Percentiles rank a stretch among this genome's conserved stretches.
Conservation (phyloP, 2,329 filamentous ascomycete species). For the Amesomyces nigricolor region DNA sequence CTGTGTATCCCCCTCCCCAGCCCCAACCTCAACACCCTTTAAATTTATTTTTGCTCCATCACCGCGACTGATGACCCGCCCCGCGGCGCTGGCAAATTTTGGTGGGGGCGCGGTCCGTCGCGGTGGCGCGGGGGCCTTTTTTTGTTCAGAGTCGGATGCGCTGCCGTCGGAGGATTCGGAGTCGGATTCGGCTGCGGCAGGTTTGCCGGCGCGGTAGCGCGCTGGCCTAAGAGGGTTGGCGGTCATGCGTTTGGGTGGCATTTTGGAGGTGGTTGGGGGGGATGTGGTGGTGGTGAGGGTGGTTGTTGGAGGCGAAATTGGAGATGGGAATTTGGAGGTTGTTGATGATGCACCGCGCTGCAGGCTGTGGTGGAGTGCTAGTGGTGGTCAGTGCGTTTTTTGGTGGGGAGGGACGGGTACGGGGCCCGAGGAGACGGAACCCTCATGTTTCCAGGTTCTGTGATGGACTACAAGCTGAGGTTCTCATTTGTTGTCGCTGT, state of each 20-base stretch:
- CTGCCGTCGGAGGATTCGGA: constrained; percentile 25
- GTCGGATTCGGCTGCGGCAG: constrained; percentile 46
- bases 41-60: constrained; percentile 46
- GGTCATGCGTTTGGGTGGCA: constrained; percentile 83
- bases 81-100: constrained; percentile 44
- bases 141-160: constrained; percentile 24
- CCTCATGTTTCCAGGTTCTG: too few relatives aligned
- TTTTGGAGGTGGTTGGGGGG: constrained; percentile 26
- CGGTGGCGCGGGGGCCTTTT: constrained; percentile 15
- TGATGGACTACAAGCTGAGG: too few relatives aligned
- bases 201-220: constrained; percentile 82
- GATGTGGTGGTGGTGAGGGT: background rate
- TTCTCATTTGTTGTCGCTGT: too few relatives aligned
- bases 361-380: too few relatives aligned
- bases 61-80: constrained; percentile 48
- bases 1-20: constrained; percentile 22
- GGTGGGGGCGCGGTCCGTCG: constrained; percentile 48
- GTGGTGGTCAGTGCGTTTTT: too few relatives aligned
- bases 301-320: background rate
- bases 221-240: constrained; percentile 77
- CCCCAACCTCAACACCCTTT: constrained; percentile 11
- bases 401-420: too few relatives aligned
- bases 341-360: too few relatives aligned
- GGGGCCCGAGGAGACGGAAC: too few relatives aligned
- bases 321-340: background rate